Percentiles rank a stretch among this genome's conserved stretches.
Evolutionary conservation across 225 moss, liverwort and hornwort species (phyloP).

Genomic region (Anthoceros angustus): DNA sequence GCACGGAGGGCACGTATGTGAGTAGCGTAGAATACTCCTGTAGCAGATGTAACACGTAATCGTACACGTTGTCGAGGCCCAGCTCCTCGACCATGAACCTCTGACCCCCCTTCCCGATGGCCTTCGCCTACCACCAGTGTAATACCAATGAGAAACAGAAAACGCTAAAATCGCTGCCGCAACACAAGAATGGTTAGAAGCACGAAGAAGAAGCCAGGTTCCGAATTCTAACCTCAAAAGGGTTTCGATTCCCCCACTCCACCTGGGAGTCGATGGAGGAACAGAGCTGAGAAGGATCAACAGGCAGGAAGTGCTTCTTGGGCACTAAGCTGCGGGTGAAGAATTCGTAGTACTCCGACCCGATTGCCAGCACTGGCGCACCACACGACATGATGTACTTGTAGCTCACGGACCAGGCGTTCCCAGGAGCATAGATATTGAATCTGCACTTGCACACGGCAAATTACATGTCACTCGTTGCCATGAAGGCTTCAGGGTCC

Average conservation of each 20-base stretch:
- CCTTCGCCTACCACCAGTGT: constrained; percentile 12
- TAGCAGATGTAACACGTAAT: constrained; percentile 34
- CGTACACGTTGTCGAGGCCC: constrained; percentile 23
- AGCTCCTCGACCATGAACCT: constrained; percentile 16
- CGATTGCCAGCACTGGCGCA: constrained; percentile 24
- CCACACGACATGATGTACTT: constrained; percentile 41
- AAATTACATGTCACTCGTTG: too few species aligned
- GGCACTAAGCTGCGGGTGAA: constrained; percentile 23
- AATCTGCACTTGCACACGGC: background rate
- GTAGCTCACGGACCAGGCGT: constrained; percentile 36
- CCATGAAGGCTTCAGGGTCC: too few species aligned
- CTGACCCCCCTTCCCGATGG: constrained; percentile 20
- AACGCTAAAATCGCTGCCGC: too few species aligned
- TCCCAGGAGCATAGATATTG: constrained; percentile 32
- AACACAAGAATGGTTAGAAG: too few species aligned
- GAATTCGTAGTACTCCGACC: constrained; percentile 26
- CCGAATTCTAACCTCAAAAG: too few species aligned
- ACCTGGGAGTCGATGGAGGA: constrained; percentile 21
- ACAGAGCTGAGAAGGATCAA: constrained; percentile 21
- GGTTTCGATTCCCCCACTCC: constrained; percentile 4
- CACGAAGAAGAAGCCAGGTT: too few species aligned
- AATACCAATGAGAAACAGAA: too few species aligned
- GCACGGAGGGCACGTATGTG: constrained; percentile 19
- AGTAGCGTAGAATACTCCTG: constrained; percentile 17
- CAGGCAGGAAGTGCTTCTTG: constrained; percentile 29